These are phyloP conservation scores for Penicillium angulare DNA, from an alignment of 495 filamentous ascomycete genomes.

Conservation along the genomic window DNA sequence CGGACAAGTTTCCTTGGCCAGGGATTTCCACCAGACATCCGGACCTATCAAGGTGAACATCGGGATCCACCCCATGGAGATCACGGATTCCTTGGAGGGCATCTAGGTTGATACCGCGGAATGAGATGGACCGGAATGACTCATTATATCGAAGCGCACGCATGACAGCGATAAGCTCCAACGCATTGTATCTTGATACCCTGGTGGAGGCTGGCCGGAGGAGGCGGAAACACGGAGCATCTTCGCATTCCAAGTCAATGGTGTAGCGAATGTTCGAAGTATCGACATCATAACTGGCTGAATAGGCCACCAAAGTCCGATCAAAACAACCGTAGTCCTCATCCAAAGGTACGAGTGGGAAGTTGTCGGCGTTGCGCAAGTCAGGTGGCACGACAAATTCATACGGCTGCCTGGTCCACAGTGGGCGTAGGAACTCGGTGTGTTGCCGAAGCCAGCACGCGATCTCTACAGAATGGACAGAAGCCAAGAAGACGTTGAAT, in stretches of 20 bases:
- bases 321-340: constrained; percentile 81
- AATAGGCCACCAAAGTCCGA: constrained; percentile 82
- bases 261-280: constrained; percentile 74
- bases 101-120: constrained; percentile 71
- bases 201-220: constrained; percentile 59
- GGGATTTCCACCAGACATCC: constrained; percentile 56
- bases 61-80: constrained; percentile 59
- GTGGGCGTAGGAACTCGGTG: constrained; percentile 76
- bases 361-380: constrained; percentile 58
- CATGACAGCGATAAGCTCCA: constrained; percentile 83
- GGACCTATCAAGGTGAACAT: constrained; percentile 56
- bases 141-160: constrained; percentile 90
- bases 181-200: constrained; percentile 58
- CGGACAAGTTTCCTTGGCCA: constrained; percentile 56
- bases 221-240: constrained; percentile 82
- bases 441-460: constrained; percentile 69
- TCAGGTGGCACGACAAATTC: constrained; percentile 60
- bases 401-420: constrained; percentile 74
- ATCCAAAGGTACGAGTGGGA: constrained; percentile 58
- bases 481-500: constrained; percentile 72
- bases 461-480: constrained; percentile 73
- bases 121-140: constrained; percentile 82
- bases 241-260: constrained; percentile 72
- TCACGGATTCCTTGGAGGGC: constrained; percentile 61
- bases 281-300: constrained; percentile 71